Evolutionary conservation across 225 moss, liverwort and hornwort genomes (phyloP).

Genomic region (Lunularia cruciata): DNA sequence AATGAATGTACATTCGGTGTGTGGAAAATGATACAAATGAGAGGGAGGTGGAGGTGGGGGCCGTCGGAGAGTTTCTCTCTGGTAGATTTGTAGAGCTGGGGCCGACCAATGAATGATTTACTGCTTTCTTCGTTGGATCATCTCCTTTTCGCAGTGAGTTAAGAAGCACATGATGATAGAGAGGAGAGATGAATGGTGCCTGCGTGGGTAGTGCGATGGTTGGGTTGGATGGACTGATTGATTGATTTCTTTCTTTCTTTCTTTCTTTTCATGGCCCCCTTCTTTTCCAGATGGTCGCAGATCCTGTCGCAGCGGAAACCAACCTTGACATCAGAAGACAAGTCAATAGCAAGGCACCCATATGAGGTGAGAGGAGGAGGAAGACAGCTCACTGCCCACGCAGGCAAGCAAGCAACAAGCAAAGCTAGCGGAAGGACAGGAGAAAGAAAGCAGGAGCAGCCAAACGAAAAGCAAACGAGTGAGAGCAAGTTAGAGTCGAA

Average conservation of each 20-base stretch:
- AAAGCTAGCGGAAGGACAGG: not conserved
- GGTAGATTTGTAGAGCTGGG: too few relatives aligned
- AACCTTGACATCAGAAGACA: not conserved
- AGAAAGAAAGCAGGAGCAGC: too few relatives aligned
- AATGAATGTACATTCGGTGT: not conserved
- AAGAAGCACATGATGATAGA: too few relatives aligned
- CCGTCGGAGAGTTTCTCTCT: not conserved
- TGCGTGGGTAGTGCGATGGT: too few relatives aligned
- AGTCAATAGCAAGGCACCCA: constrained; percentile 10
- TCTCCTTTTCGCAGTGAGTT: not conserved
- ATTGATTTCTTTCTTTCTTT: not conserved
- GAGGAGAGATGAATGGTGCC: not conserved
- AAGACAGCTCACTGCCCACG: constrained; percentile 20
- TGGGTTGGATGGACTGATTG: not conserved
- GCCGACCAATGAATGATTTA: not conserved
- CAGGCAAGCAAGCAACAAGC: constrained; percentile 6
- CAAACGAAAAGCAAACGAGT: too few relatives aligned
- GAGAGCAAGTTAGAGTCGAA: too few relatives aligned
- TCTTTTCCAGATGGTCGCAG: not conserved
- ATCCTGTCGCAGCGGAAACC: not conserved
- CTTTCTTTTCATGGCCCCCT: not conserved
- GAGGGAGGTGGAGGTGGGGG: not conserved
- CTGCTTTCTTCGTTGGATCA: not conserved
- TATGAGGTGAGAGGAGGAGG: constrained; percentile 5
- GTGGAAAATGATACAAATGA: not conserved